These are phyloP conservation scores for Calocybe indica DNA, from an alignment of 768 basidiomycete genomes.

Conservation along the genomic window DNA sequence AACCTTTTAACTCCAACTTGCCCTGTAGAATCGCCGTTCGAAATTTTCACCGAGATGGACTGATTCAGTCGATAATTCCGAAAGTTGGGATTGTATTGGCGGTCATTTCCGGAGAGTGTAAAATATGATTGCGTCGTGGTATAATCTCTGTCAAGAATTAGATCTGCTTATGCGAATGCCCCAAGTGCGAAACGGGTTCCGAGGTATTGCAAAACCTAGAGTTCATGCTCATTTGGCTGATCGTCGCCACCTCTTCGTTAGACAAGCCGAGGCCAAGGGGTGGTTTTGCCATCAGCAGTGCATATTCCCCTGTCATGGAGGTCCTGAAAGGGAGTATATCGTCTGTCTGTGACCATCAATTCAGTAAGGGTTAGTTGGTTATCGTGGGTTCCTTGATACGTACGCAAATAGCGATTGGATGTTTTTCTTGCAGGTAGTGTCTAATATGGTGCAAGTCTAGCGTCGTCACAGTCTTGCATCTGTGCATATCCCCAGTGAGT, in stretches of 20 bases:
- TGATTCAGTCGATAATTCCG: too few species aligned
- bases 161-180: not conserved
- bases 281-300: conserved; percentile 64
- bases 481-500: conserved; percentile 15
- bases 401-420: conserved; percentile 77
- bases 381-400: conserved; percentile 12
- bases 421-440: conserved; percentile 54
- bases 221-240: conserved; percentile 61
- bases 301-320: conserved; percentile 72
- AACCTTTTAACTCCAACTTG: too few species aligned
- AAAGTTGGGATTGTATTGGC: too few species aligned
- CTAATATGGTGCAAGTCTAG: conserved; percentile 71
- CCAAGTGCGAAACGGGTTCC: not conserved
- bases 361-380: not conserved
- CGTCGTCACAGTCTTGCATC: conserved; percentile 61
- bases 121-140: not conserved
- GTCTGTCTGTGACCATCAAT: conserved; percentile 53
- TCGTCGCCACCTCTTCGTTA: conserved; percentile 44
- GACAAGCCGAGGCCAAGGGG: conserved; percentile 68
- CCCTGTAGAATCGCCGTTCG: too few species aligned
- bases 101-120: too few species aligned
- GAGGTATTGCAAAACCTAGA: conserved; percentile 16
- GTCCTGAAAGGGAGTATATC: conserved; percentile 77
- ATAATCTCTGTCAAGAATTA: not conserved
- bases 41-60: too few species aligned